phyloP scores from a whole-genome alignment of 2,329 filamentous ascomycete species.

The Exophiala sideris region DNA sequence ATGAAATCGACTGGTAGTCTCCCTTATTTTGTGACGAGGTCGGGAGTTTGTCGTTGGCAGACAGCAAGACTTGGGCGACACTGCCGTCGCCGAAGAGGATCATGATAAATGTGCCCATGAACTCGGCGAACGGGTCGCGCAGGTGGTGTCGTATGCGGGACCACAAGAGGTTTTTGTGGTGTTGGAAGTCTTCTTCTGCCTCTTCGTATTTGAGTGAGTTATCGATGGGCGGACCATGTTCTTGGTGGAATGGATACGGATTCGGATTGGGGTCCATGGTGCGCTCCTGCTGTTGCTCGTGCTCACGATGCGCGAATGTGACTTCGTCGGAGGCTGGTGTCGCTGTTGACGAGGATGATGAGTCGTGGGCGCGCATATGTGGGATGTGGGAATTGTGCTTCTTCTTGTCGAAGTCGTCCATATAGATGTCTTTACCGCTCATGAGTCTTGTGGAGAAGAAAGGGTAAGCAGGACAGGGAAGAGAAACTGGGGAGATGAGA shows the following conservation, averaged over 20 bases:
- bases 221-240: conserved; percentile 30
- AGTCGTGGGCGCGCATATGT: conserved; percentile 6
- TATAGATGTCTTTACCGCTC: background rate
- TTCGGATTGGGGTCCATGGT: conserved; percentile 10
- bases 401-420: conserved; percentile 15
- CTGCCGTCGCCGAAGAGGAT: conserved; percentile 62
- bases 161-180: conserved; percentile 45
- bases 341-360: conserved; percentile 14
- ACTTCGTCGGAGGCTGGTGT: conserved; percentile 19
- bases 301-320: conserved; percentile 21
- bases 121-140: conserved; percentile 58
- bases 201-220: conserved; percentile 25
- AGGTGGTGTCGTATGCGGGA: conserved; percentile 47
- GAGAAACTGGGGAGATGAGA: too few relatives aligned
- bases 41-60: conserved; percentile 30
- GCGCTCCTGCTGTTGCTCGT: background rate
- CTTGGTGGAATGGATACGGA: conserved; percentile 21
- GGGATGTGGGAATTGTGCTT: conserved; percentile 7
- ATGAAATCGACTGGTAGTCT: too few relatives aligned
- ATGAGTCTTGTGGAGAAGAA: too few relatives aligned
- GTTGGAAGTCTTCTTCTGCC: conserved; percentile 30
- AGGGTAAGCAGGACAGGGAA: too few relatives aligned
- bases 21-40: conserved; percentile 28
- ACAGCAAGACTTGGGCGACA: conserved; percentile 61
- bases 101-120: conserved; percentile 59